Conservation (phyloP, 2,329 filamentous ascomycete species). For the Cladobotryum mycophilum region DNA sequence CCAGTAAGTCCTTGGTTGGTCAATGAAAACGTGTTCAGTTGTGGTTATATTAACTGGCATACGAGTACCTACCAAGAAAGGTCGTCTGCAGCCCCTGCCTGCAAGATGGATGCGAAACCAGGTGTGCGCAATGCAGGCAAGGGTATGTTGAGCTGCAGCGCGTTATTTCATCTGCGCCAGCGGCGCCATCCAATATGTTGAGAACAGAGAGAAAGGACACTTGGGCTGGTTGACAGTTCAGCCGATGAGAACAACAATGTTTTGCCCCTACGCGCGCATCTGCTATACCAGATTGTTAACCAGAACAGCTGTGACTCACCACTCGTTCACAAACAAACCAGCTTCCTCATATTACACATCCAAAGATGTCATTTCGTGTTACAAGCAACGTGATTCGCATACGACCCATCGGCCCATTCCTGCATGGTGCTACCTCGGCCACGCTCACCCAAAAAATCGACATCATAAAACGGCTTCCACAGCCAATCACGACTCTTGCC, state of each 20-base stretch:
- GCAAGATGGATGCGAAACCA: constrained; percentile 10
- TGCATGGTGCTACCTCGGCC: constrained; percentile 17
- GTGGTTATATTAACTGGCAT: not conserved
- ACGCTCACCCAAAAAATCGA: constrained; percentile 30
- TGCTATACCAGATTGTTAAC: too few species aligned
- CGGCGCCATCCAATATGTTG: constrained; percentile 4
- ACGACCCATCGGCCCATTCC: constrained; percentile 5
- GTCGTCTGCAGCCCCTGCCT: constrained; percentile 6
- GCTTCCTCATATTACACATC: too few species aligned
- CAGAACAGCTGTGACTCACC: too few species aligned
- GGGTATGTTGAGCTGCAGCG: not conserved
- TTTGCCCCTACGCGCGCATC: too few species aligned
- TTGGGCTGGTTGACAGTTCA: too few species aligned
- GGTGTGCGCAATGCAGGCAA: constrained; percentile 7
- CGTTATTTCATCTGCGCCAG: constrained; percentile 9
- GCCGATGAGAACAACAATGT: too few species aligned
- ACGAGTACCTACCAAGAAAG: constrained; percentile 6
- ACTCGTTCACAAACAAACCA: too few species aligned
- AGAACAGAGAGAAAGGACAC: not conserved
- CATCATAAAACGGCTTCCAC: constrained; percentile 33
- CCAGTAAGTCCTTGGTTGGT: not conserved
- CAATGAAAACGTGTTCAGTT: too few species aligned
- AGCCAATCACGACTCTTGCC: constrained; percentile 32
- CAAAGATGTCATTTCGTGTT: not conserved
- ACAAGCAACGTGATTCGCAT: constrained; percentile 12